Base-by-base conservation (phyloP, 2,329 filamentous ascomycete species). In the Exophiala xenobiotica region DNA sequence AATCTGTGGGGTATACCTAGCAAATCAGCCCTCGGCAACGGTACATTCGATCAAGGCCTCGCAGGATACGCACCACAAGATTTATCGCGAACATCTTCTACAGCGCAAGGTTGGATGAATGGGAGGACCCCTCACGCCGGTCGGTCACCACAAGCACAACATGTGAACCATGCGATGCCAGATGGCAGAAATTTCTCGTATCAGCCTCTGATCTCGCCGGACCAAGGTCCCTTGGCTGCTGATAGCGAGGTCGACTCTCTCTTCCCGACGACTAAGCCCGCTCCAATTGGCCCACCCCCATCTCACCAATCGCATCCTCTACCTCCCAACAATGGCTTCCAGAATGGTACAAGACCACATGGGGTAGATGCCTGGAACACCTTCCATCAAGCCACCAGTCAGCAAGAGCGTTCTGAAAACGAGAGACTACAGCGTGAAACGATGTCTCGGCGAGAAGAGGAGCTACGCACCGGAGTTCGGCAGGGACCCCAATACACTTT, bases 1-100 rank as follows among this genome's bases (percentile, higher is more conserved):
- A 82, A 80, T 58, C 76, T 82, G 24, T 85, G 82, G 82, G 82
- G 81, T 49, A 74, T 78, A 29, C 70, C 78, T 29, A 75, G 74
- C 60, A 78, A 81, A 55, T 76, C 78, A 60, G 77, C 78, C 20
- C 74, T 85, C 33, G 82, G 82, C 12, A 85, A 85, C 65, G 82
- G 81, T 23, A 82, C 80, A 2, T 85, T 85, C 59, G 80, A 82
- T 56, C 74, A 74, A 52, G 68, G 67, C 51, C 74, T 79, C 48
- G 71, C 71, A 26, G 72, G 73, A 33, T 78, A 77, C 48, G 70
- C 77, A 39, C 64, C 73, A 33, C 71, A 73, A 38, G 69, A 75
- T 52, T 57, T 71, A 51, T 66, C 74, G n/a, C 70, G 72, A 51
- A 66, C 74, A 26, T 65, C 66, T 40, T 63, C 74, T 11, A 57